These are phyloP conservation scores for Nyssa sinensis DNA, from an alignment of 148 eudicot species.

Conservation along the genomic window DNA sequence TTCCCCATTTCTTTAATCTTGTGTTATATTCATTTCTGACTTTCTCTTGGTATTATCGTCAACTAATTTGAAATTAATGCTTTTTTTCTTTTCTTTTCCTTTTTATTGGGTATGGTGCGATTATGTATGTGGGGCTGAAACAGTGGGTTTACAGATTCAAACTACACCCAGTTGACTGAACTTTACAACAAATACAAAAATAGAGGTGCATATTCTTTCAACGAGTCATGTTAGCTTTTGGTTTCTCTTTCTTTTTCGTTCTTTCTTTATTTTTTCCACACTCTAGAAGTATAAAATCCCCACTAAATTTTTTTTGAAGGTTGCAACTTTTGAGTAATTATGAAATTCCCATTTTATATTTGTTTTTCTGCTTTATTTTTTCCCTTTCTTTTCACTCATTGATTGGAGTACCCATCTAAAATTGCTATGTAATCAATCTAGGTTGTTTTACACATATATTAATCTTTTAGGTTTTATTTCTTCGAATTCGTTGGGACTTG, in stretches of 20 bases:
- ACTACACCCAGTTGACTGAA: slow-evolving; percentile 78
- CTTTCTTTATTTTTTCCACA: not conserved
- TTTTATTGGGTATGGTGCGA: not conserved
- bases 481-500: not conserved
- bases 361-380: too few relatives aligned
- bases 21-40: too few relatives aligned
- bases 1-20: not conserved
- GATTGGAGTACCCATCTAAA: not conserved
- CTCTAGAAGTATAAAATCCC: not conserved
- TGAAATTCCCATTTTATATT: not conserved
- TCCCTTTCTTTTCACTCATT: not conserved
- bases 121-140: slow-evolving; percentile 14
- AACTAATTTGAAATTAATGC: not conserved
- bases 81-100: too few relatives aligned
- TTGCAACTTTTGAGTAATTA: not conserved
- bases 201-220: slow-evolving; percentile 41
- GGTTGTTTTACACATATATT: not conserved
- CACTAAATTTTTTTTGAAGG: not conserved
- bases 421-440: not conserved
- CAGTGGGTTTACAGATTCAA: slow-evolving; percentile 73
- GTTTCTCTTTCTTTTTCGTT: slow-evolving; percentile 4
- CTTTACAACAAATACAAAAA: slow-evolving; percentile 67
- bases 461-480: not conserved
- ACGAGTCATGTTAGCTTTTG: not conserved
- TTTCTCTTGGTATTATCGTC: not conserved